A percentile compares a stretch with the other conserved stretches of the same genome.
Conservation (phyloP, 352 stramenopile species). For the Aphanomyces euteiches region DNA sequence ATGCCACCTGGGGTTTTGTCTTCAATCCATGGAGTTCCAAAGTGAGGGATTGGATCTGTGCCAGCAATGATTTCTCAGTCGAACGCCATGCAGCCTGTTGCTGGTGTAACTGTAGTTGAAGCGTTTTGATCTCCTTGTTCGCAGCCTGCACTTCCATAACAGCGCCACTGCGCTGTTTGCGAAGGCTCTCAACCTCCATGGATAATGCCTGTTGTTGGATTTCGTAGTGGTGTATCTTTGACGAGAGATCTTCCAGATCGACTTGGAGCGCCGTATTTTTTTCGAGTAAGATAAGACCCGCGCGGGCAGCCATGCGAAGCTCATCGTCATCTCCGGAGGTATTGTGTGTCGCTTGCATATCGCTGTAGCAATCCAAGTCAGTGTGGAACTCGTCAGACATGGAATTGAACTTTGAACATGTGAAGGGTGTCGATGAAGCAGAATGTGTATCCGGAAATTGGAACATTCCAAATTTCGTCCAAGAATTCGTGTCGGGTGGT, state of each 20-base stretch:
- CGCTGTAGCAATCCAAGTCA: too few species aligned
- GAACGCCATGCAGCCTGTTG: slow-evolving; percentile 8
- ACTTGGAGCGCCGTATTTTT: slow-evolving; percentile 64
- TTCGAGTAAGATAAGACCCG: slow-evolving; percentile 68
- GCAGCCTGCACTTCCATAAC: slow-evolving; percentile 22
- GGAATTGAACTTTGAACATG: too few species aligned
- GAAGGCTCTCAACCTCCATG: slow-evolving; percentile 39
- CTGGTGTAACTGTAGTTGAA: slow-evolving; percentile 4
- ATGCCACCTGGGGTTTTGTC: neutral
- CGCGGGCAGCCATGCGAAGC: slow-evolving; percentile 58
- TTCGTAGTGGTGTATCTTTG: slow-evolving; percentile 46
- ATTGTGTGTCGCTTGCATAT: too few species aligned
- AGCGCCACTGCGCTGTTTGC: slow-evolving; percentile 35
- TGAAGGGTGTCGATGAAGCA: too few species aligned
- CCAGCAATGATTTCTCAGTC: neutral
- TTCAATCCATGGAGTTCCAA: slow-evolving; percentile 1
- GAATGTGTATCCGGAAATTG: too few species aligned
- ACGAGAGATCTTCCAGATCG: slow-evolving; percentile 51
- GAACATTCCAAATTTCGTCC: too few species aligned
- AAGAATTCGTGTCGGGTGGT: too few species aligned
- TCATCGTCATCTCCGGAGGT: slow-evolving; percentile 38
- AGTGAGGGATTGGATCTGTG: neutral
- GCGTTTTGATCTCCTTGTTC: slow-evolving; percentile 21
- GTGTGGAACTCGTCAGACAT: too few species aligned
- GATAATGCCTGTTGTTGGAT: slow-evolving; percentile 44